phyloP scores from a whole-genome alignment of 768 basidiomycete genomes.

The Leccinum boreale region DNA sequence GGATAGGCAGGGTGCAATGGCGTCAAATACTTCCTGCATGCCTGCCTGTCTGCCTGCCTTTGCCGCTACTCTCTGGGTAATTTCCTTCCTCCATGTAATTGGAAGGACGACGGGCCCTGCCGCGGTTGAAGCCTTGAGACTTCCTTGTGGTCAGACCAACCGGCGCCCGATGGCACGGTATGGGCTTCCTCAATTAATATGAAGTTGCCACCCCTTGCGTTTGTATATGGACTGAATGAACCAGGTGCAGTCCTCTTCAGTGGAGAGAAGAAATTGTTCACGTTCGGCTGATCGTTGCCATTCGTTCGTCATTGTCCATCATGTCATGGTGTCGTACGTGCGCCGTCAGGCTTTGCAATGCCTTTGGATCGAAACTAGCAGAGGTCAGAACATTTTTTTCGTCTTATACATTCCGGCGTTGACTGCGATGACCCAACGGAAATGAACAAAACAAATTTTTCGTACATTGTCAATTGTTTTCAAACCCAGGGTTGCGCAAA shows the following conservation, averaged over 20 bases:
- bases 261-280: slow-evolving; percentile 8
- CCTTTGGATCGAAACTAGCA: slow-evolving; percentile 4
- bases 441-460: slow-evolving; percentile 30
- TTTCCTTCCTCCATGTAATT: slow-evolving; percentile 10
- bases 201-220: slow-evolving; percentile 8
- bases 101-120: slow-evolving; percentile 5
- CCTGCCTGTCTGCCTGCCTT: not conserved
- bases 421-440: slow-evolving; percentile 22
- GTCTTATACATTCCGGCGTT: slow-evolving; percentile 15
- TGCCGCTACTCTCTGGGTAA: slow-evolving; percentile 4
- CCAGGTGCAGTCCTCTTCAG: slow-evolving; percentile 2
- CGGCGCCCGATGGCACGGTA: slow-evolving; percentile 1
- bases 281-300: slow-evolving; percentile 3
- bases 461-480: slow-evolving; percentile 3
- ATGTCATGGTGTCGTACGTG: not conserved
- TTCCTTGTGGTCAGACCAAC: slow-evolving; percentile 19
- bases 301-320: slow-evolving; percentile 17
- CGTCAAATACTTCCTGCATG: not conserved
- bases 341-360: not conserved
- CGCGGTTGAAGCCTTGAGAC: slow-evolving; percentile 24
- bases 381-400: slow-evolving; percentile 16
- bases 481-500: slow-evolving; percentile 14
- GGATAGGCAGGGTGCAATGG: not conserved
- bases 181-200: slow-evolving; percentile 21
- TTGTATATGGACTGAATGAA: not conserved